These are phyloP conservation scores for Gelatoporia subvermispora DNA, from an alignment of 768 basidiomycete species.

Conservation along the genomic window DNA sequence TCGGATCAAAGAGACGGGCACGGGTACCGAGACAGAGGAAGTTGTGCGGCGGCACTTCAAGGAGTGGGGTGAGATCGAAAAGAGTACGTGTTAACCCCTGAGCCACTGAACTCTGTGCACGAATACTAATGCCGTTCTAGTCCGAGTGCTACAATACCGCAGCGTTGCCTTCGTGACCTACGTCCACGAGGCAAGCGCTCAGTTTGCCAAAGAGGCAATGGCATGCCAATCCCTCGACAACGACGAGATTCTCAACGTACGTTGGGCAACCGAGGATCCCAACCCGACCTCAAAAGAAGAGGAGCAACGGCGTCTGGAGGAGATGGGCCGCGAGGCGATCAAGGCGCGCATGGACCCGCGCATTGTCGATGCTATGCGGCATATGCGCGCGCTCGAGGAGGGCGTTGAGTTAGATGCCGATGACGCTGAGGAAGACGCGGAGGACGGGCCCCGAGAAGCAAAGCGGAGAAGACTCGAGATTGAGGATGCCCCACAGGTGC, in stretches of 20 bases:
- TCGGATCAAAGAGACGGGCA: conserved; percentile 87
- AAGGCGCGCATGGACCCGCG: conserved; percentile 78
- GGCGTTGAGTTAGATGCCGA: conserved; percentile 43
- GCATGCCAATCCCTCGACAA: conserved; percentile 96
- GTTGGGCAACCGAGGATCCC: conserved; percentile 99
- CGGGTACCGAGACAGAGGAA: conserved; percentile 86
- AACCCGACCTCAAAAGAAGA: conserved; percentile 86
- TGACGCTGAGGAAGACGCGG: conserved; percentile 32
- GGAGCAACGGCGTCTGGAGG: conserved; percentile 80
- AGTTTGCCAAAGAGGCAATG: conserved; percentile 99
- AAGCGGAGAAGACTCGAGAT: conserved; percentile 33
- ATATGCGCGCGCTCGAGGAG: conserved; percentile 85
- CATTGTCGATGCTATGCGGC: conserved; percentile 84
- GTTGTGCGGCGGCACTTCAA: conserved; percentile 88
- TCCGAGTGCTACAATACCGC: conserved; percentile 89
- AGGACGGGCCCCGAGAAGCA: conserved; percentile 24
- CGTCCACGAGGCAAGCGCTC: conserved; percentile 75
- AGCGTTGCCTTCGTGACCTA: conserved; percentile 98
- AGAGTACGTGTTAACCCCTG: conserved; percentile 51
- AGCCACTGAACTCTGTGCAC: conserved; percentile 7
- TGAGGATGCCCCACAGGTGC: conserved; percentile 21
- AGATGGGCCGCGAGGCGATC: conserved; percentile 84
- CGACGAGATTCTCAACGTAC: conserved; percentile 96
- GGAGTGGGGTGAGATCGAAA: conserved; percentile 93
- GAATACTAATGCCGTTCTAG: conserved; percentile 31